Evolutionary conservation across 176 grass and related monocot genomes (phyloP).

Genomic region (Oryza officinalis): DNA sequence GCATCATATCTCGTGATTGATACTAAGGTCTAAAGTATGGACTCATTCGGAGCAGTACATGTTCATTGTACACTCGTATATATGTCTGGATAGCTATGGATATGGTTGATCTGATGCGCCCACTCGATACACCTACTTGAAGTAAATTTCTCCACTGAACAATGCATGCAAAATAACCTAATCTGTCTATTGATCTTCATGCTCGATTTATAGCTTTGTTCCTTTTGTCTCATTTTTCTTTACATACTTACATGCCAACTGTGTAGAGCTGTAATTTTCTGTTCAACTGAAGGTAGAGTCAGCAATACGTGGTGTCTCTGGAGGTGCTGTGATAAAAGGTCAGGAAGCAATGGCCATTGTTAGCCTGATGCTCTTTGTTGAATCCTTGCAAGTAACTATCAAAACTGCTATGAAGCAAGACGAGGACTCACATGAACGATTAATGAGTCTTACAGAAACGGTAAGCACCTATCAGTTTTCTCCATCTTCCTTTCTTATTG

Average conservation of each 20-base stretch:
- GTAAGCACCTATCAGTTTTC: slow-evolving; percentile 40
- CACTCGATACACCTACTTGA: background rate
- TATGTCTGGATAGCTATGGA: background rate
- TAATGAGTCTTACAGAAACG: slow-evolving; percentile 50
- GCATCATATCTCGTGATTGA: background rate
- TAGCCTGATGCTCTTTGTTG: slow-evolving; percentile 58
- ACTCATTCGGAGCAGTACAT: background rate
- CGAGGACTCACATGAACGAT: slow-evolving; percentile 37
- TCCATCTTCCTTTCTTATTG: background rate
- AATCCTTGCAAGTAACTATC: slow-evolving; percentile 66
- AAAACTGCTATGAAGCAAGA: slow-evolving; percentile 64
- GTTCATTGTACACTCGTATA: background rate
- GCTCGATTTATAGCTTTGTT: background rate
- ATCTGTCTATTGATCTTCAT: slow-evolving; percentile 7
- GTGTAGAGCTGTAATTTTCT: background rate
- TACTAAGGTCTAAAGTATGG: background rate
- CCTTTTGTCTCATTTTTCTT: background rate
- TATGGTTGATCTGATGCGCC: background rate
- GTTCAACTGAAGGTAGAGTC: slow-evolving; percentile 57
- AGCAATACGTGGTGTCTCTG: slow-evolving; percentile 53
- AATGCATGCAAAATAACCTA: background rate
- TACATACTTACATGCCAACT: slow-evolving; percentile 3
- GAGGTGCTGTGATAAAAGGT: slow-evolving; percentile 62
- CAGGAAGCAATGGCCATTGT: slow-evolving; percentile 56
- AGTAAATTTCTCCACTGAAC: background rate